These are phyloP conservation scores for Trichophyton verrucosum DNA, from an alignment of 2,329 filamentous ascomycete species.

Conservation along the genomic window DNA sequence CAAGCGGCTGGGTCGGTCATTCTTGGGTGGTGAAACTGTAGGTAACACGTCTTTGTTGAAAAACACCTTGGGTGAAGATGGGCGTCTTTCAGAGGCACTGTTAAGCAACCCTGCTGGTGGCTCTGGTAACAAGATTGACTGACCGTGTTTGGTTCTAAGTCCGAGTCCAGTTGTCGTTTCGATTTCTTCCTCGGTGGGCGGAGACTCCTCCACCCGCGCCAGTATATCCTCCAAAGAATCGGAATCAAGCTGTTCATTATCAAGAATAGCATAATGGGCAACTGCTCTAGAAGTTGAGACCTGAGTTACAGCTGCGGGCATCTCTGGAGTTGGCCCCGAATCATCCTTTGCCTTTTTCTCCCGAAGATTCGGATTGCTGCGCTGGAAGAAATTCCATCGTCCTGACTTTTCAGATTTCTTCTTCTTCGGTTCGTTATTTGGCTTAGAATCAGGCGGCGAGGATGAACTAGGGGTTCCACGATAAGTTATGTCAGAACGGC, in stretches of 20 bases:
- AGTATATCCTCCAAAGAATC: conserved; percentile 31
- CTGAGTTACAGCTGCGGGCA: conserved; percentile 28
- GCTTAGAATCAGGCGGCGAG: neutral
- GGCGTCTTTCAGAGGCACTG: conserved; percentile 19
- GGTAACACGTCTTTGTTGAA: conserved; percentile 20
- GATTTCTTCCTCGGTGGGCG: conserved; percentile 27
- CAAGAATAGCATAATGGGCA: conserved; percentile 48
- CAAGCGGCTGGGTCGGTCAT: conserved; percentile 49
- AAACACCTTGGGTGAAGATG: conserved; percentile 27
- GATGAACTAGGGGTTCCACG: conserved; percentile 9
- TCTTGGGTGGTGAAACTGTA: conserved; percentile 10
- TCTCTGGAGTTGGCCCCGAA: conserved; percentile 18
- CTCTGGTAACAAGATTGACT: conserved; percentile 33
- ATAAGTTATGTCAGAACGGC: neutral
- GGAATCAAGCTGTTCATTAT: conserved; percentile 30
- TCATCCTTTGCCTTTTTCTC: conserved; percentile 34
- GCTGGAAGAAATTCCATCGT: conserved; percentile 51
- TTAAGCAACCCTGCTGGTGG: conserved; percentile 28
- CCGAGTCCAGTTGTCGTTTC: conserved; percentile 16
- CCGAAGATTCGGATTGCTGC: conserved; percentile 21
- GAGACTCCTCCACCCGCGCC: conserved; percentile 27
- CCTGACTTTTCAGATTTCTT: conserved; percentile 27
- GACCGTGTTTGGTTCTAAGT: conserved; percentile 22
- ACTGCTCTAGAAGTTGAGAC: conserved; percentile 33
- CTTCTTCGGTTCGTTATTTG: conserved; percentile 14